Evolutionary conservation across 345 rosid species (phyloP), one percentile per base, ranked within the genome.

Genomic region (Boechera retrofracta): DNA sequence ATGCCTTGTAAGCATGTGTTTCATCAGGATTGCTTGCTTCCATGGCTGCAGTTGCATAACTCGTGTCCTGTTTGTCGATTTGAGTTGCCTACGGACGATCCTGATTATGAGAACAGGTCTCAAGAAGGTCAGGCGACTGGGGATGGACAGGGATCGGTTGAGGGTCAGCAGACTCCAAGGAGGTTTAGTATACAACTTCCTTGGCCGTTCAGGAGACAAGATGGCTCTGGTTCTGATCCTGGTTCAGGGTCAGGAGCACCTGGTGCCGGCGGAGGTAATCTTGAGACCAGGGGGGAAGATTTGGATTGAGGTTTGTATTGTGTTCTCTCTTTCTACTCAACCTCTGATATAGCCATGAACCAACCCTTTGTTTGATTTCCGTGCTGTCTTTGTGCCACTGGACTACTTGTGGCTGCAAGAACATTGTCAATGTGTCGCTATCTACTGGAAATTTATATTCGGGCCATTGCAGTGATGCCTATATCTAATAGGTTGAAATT

Each of bases 1-100:
- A 82, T 90, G 88, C 96, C 96, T 47, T 90, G 96, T 57, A 90
- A 85, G 71, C 96, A 90, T 47, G 77, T 85, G 4, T 90, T 87
- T 65, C 96, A 90, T 76, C 61, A 80, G 7, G 87, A 87, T 57
- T 90, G 96, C 67, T 83, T 90, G 71, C 72, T 88, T 31, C 96
- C 93, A 28, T 90, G 96, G 96, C 82, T 90, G 36, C 79, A 86
- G 61, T 63, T 88, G 83, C 96, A 90, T 53, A 90, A 88, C 77
- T 87, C 96, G 0, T 90, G 96, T 28, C 96, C 96, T 0, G 93
- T 90, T 29, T 90, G 96, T 73, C 88, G 96, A 16, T 71, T 64
- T 33, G 96, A 90, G 71, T 81, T 90, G 72, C 93, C 96, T 8
- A 90, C 94, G 2, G 92, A 86, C n/a, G 94, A 89, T 26, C 76